A percentile compares a stretch with the other conserved stretches of the same genome.
These are phyloP conservation scores for Heritiera fomes DNA, from an alignment of 345 rosid species.

Conservation along the genomic window DNA sequence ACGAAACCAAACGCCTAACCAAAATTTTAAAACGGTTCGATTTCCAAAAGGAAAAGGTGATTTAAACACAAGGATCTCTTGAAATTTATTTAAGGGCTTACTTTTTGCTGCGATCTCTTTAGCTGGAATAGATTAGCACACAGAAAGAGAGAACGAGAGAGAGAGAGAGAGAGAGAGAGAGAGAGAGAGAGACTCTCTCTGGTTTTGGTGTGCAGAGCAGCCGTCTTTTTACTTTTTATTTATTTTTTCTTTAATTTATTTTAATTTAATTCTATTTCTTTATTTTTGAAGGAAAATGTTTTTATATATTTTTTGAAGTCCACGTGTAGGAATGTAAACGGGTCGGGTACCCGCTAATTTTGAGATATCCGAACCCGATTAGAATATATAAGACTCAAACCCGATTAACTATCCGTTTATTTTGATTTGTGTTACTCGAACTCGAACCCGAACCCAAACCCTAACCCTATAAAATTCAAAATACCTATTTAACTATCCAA, in stretches of 20 bases:
- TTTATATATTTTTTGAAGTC: no score
- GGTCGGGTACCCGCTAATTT: no score
- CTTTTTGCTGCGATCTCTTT: constrained; percentile 42
- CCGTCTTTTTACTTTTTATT: constrained; percentile 27
- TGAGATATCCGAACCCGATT: no score
- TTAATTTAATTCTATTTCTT: background rate
- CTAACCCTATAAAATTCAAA: no score
- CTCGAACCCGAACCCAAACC: no score
- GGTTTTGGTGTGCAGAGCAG: constrained; percentile 48
- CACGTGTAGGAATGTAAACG: no score
- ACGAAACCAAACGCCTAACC: constrained; percentile 28
- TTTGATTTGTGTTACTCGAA: no score
- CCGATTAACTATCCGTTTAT: no score
- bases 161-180: constrained; percentile 26
- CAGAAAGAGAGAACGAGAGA: constrained; percentile 16
- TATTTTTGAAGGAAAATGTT: background rate
- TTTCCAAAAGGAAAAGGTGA: constrained; percentile 1
- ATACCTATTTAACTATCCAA: no score
- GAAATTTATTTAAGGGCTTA: background rate
- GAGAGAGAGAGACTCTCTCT: constrained; percentile 31
- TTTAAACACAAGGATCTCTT: constrained; percentile 14
- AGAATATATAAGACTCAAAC: no score
- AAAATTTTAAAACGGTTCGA: background rate
- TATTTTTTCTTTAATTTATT: background rate
- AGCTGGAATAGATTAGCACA: constrained; percentile 43